phyloP scores from a whole-genome alignment of 192 early-diverging fungal species.

The Neocallimastix lanati region DNA sequence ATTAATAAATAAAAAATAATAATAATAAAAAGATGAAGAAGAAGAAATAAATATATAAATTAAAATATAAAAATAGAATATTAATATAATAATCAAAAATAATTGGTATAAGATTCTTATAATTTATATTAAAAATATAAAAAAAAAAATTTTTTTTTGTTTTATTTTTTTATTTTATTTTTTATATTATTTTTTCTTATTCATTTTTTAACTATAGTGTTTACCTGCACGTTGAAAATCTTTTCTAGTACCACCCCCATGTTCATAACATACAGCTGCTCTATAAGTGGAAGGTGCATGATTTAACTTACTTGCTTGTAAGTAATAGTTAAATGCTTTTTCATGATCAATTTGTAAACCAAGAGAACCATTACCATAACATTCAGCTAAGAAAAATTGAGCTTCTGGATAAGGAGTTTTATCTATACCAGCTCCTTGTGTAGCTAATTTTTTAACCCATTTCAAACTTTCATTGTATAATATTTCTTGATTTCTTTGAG shows the following conservation, averaged over 20 bases:
- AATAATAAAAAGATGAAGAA: too few species aligned
- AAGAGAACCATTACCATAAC: slow-evolving; percentile 60
- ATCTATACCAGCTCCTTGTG: slow-evolving; percentile 32
- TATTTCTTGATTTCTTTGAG: slow-evolving; percentile 48
- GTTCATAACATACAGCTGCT: slow-evolving; percentile 86
- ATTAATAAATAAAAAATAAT: too few species aligned
- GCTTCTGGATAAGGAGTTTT: slow-evolving; percentile 39
- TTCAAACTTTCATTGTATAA: slow-evolving; percentile 35
- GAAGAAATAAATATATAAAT: too few species aligned
- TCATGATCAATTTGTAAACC: slow-evolving; percentile 64
- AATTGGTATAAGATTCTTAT: too few species aligned
- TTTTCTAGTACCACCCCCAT: slow-evolving; percentile 80
- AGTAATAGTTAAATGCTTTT: slow-evolving; percentile 75
- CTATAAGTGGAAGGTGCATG: slow-evolving; percentile 90
- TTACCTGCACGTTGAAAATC: slow-evolving; percentile 29
- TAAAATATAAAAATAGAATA: too few species aligned
- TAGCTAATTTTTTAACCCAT: slow-evolving; percentile 65
- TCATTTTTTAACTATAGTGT: too few species aligned
- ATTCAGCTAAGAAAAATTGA: slow-evolving; percentile 78
- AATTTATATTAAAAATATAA: too few species aligned
- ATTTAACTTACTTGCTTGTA: slow-evolving; percentile 57
- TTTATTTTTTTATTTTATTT: too few species aligned
- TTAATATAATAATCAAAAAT: too few species aligned
- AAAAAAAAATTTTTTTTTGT: too few species aligned
- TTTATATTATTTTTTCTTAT: too few species aligned